Evolutionary conservation across 2,329 filamentous ascomycete genomes (phyloP).

Genomic region (Capronia americana): DNA sequence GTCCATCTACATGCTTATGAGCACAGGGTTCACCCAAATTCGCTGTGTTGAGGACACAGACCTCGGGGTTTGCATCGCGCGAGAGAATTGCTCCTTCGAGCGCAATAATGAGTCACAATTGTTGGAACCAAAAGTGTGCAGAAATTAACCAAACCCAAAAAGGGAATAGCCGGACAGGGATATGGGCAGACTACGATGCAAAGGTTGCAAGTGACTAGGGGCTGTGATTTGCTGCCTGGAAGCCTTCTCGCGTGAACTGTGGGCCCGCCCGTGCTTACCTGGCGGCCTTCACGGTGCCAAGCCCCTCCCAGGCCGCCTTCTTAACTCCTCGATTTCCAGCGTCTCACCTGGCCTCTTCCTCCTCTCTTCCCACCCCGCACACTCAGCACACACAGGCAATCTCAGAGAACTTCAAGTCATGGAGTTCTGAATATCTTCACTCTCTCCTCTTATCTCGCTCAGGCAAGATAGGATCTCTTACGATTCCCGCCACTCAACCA

Average conservation of each 20-base stretch:
- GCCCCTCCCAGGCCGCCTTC: conserved; percentile 9
- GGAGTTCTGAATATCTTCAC: conserved; percentile 41
- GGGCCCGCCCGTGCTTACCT: background rate
- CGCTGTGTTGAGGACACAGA: background rate
- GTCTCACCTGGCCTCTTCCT: conserved; percentile 36
- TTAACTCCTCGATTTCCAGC: conserved; percentile 17
- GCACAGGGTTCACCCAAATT: background rate
- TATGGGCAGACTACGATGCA: background rate
- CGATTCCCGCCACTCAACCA: conserved; percentile 24
- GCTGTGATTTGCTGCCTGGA: background rate
- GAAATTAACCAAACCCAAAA: background rate
- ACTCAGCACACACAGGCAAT: conserved; percentile 26
- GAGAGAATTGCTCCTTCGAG: background rate
- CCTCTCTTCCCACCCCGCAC: conserved; percentile 31
- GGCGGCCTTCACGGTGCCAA: background rate
- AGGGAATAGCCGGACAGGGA: background rate
- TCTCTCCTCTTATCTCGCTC: conserved; percentile 38
- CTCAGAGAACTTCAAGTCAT: conserved; percentile 40
- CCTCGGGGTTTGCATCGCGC: background rate
- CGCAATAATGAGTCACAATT: conserved; percentile 8
- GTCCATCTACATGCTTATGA: background rate
- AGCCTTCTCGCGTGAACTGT: background rate
- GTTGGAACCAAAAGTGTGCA: background rate
- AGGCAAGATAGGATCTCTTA: conserved; percentile 43
- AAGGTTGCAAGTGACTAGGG: background rate